A percentile compares a stretch with the other conserved stretches of the same genome.
phyloP scores from a whole-genome alignment of 1,284 basidiomycete genomes.

The Takashimella tepidaria region DNA sequence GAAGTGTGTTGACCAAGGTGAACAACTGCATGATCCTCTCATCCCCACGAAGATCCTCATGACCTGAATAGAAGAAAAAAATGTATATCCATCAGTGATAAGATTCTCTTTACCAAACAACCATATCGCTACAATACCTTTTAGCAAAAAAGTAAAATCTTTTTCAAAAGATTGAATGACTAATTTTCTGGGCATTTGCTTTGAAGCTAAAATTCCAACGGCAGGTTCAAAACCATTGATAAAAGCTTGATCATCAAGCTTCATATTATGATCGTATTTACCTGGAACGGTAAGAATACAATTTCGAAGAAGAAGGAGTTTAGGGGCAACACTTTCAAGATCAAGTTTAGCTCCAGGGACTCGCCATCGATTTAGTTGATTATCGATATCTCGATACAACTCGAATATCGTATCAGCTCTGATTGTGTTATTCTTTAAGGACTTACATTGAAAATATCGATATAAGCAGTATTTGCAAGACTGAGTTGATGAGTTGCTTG shows the following conservation, averaged over 20 bases:
- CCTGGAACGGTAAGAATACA: conserved; percentile 42
- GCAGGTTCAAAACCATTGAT: conserved; percentile 33
- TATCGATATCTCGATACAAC: conserved; percentile 36
- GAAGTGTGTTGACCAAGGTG: conserved; percentile 38
- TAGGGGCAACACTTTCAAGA: conserved; percentile 31
- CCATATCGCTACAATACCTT: no score
- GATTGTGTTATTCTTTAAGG: background rate
- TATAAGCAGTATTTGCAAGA: conserved; percentile 27
- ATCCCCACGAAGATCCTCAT: conserved; percentile 38
- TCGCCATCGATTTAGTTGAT: conserved; percentile 31
- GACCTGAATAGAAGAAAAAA: no score
- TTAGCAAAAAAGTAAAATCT: conserved; percentile 39
- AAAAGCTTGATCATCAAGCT: conserved; percentile 38
- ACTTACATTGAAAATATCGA: conserved; percentile 27
- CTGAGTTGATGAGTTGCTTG: conserved; percentile 16
- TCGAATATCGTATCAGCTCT: conserved; percentile 3
- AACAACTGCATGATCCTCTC: conserved; percentile 47
- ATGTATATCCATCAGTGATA: no score
- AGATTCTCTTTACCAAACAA: no score
- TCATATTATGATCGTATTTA: conserved; percentile 36
- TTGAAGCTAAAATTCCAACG: conserved; percentile 37
- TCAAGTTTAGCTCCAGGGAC: conserved; percentile 31
- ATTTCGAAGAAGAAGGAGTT: conserved; percentile 30
- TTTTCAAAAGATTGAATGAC: conserved; percentile 29
- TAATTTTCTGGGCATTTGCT: conserved; percentile 37